Evolutionary conservation across 1,139 yeast species (phyloP), one percentile per base, ranked within the genome.

Genomic region (Hemisphaericaspora lyxosophila): DNA sequence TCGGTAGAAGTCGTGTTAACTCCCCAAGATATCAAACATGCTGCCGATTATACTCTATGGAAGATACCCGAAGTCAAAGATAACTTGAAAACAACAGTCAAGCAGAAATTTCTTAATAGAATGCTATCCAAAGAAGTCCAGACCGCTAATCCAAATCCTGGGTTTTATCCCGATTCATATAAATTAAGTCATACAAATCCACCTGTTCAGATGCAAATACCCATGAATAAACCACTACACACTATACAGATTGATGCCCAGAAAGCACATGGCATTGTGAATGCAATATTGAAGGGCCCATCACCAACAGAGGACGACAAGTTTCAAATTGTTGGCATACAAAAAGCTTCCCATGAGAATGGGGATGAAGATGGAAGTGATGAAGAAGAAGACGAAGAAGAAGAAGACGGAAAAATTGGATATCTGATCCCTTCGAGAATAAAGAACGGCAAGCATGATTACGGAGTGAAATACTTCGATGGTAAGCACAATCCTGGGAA

Each of bases 111-210:
- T 17, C 39, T 47, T 2, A 47, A 47, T 29, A 30, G 43, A 30
- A 39, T 51, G 27, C 31, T 45, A n/a, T 33, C 38, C 16, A 39
- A 34, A 44, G 53, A 45, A 34, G 33, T 43, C 36, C 44, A 53
- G 45, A 43, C 44, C 12, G 31, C 43, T 11, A 31, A 34, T 66
- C 69, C 75, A 61, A 73, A 67, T 73, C 66, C 41, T 64, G 78
- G 59, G 96, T 88, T 59, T 79, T 79, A 7, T 89, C 96, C 12
- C 90, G 97, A 97, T 24, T 13, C 17, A 13, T 11, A 26, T 14
- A 8, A 13, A 26, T 7, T 13, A 3, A 13, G 16, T 6, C 30
- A 7, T 3, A 16, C 5, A 5, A 26, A 26, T 8, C 4, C 20
- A 4, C 13, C 15, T 16, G 12, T 26, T 6, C 20, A 26, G 9